Conservation (phyloP, 1,284 basidiomycete genomes). For the Apiotrichum gamsii region DNA sequence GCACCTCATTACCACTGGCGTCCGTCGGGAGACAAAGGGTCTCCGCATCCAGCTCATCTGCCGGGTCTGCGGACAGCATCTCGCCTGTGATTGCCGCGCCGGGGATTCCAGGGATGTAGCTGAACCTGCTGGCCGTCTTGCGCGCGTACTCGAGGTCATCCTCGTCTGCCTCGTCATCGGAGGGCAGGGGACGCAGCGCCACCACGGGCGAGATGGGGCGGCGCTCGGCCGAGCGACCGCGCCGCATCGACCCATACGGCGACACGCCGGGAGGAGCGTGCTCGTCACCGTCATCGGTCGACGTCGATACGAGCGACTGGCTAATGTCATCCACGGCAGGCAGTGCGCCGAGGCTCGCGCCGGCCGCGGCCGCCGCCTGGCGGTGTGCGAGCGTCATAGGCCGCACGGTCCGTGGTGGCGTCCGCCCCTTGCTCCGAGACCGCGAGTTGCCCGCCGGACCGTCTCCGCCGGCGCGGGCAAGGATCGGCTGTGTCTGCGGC, state of each 20-base stretch:
- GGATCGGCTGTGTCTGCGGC: neutral
- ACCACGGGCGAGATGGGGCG: constrained; percentile 14
- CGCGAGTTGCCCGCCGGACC: constrained; percentile 23
- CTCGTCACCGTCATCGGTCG: constrained; percentile 5
- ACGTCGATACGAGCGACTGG: constrained; percentile 1
- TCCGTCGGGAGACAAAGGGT: constrained; percentile 42
- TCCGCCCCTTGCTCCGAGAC: constrained; percentile 31
- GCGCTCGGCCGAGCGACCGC: constrained; percentile 10
- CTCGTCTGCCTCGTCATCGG: constrained; percentile 8
- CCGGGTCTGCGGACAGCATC: constrained; percentile 32
- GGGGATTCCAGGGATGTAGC: constrained; percentile 6
- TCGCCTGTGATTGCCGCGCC: neutral
- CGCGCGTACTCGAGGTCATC: neutral
- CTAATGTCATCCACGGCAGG: constrained; percentile 5
- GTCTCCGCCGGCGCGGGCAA: neutral
- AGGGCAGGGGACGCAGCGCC: constrained; percentile 2
- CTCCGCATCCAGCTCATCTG: constrained; percentile 39
- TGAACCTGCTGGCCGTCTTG: neutral
- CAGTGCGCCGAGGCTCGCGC: constrained; percentile 7
- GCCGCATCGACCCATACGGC: neutral
- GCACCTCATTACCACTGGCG: constrained; percentile 13
- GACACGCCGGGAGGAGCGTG: neutral
- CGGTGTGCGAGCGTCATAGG: constrained; percentile 13
- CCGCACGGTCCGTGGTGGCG: constrained; percentile 28
- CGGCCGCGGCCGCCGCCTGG: constrained; percentile 12